Evolutionary conservation across 1,139 yeast genomes (phyloP).

Genomic region (Saccharomyces hybrid): DNA sequence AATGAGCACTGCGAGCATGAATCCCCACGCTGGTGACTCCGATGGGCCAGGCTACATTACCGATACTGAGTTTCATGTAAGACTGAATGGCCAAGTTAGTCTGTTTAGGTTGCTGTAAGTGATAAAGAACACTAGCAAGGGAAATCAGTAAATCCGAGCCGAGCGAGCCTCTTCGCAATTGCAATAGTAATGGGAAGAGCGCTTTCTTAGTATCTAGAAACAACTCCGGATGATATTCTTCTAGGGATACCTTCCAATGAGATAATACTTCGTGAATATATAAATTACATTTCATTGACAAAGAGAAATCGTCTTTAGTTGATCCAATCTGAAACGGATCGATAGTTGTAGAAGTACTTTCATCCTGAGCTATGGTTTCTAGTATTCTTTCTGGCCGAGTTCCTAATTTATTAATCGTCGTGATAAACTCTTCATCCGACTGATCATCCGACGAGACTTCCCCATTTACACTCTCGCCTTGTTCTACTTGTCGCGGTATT

Average conservation of each 20-base stretch:
- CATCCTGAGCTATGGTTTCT: not conserved
- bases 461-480: constrained; percentile 11
- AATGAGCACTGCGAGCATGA: constrained; percentile 61
- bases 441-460: constrained; percentile 19
- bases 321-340: constrained; percentile 19
- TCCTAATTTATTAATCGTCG: constrained; percentile 8
- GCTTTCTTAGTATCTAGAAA: constrained; percentile 51
- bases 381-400: constrained; percentile 27
- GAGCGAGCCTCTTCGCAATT: constrained; percentile 45
- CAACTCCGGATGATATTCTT: constrained; percentile 17
- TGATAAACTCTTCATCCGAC: constrained; percentile 13
- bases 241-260: constrained; percentile 38
- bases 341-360: not conserved
- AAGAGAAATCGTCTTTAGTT: constrained; percentile 3
- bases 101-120: constrained; percentile 46
- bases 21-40: constrained; percentile 81
- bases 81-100: constrained; percentile 56
- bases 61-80: constrained; percentile 71
- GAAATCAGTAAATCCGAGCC: constrained; percentile 44
- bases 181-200: constrained; percentile 52
- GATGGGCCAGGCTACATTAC: constrained; percentile 90
- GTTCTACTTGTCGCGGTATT: not conserved
- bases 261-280: constrained; percentile 42
- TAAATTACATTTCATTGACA: constrained; percentile 41
- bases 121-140: constrained; percentile 51